Evolutionary conservation across 108 stramenopile species (phyloP).

Genomic region (Nitzschia sp.): DNA sequence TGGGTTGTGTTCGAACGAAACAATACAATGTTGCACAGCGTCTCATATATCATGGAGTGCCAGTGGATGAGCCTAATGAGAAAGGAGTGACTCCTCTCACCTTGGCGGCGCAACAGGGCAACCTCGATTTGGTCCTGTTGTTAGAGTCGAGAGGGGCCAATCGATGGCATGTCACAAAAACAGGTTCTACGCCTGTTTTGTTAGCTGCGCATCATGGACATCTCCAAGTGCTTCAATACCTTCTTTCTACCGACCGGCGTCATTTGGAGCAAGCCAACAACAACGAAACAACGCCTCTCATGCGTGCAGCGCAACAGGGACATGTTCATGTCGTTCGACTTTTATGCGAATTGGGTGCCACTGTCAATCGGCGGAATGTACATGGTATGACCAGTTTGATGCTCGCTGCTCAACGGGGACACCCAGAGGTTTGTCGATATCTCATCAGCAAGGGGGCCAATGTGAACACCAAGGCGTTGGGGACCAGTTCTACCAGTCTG

Average conservation of each 20-base stretch:
- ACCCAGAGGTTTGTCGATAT: conserved; percentile 64
- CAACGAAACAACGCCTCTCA: conserved; percentile 85
- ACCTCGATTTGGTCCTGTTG: conserved; percentile 53
- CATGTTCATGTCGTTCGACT: conserved; percentile 52
- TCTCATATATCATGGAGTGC: conserved; percentile 41
- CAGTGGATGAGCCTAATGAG: conserved; percentile 39
- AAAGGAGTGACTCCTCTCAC: conserved; percentile 81
- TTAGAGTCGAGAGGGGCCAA: conserved; percentile 40
- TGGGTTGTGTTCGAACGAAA: conserved; percentile 38
- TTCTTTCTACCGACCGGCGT: conserved; percentile 42
- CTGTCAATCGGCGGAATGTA: conserved; percentile 74
- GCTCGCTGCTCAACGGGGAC: conserved; percentile 84
- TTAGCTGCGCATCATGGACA: conserved; percentile 86
- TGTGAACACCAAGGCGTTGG: conserved; percentile 48
- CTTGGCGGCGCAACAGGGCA: conserved; percentile 73
- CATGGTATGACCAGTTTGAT: conserved; percentile 84
- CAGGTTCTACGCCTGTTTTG: conserved; percentile 79
- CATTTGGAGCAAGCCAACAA: conserved; percentile 68
- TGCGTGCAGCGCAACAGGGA: conserved; percentile 86
- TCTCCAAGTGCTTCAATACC: conserved; percentile 52
- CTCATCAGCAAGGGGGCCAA: conserved; percentile 70
- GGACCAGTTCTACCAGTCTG: conserved; percentile 58
- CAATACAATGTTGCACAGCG: conserved; percentile 39
- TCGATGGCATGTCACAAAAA: conserved; percentile 34
- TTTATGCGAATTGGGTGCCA: conserved; percentile 48